Conservation (phyloP, 371 early-diverging fungal genomes). For the Lichtheimia ornata region DNA sequence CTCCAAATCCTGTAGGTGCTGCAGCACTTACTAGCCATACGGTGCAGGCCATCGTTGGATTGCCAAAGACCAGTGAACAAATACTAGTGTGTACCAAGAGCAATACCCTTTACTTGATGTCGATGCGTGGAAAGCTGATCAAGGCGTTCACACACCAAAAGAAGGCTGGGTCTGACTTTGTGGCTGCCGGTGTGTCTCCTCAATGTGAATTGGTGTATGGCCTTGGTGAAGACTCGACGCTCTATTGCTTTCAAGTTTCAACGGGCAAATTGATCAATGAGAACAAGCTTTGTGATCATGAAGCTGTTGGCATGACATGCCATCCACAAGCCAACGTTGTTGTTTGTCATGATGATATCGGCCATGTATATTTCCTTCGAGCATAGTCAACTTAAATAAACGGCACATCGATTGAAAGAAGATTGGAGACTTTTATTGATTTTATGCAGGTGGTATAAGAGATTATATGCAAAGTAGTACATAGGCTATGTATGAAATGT, state of each 20-base stretch:
- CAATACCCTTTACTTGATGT: slow-evolving; percentile 61
- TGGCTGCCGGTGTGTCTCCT: slow-evolving; percentile 67
- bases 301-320: slow-evolving; percentile 70
- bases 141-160: slow-evolving; percentile 40
- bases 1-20: slow-evolving; percentile 3
- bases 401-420: no score
- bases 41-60: slow-evolving; percentile 26
- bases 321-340: slow-evolving; percentile 82
- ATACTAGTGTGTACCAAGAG: slow-evolving; percentile 75
- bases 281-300: slow-evolving; percentile 51
- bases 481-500: no score
- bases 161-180: slow-evolving; percentile 54
- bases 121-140: slow-evolving; percentile 57
- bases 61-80: slow-evolving; percentile 60
- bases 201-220: slow-evolving; percentile 77
- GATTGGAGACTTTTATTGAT: no score
- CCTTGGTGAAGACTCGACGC: slow-evolving; percentile 61
- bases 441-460: no score
- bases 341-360: slow-evolving; percentile 68
- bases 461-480: no score
- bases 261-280: slow-evolving; percentile 45
- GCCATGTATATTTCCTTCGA: slow-evolving; percentile 61
- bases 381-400: slow-evolving; percentile 16
- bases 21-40: slow-evolving; percentile 21
- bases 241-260: slow-evolving; percentile 63